A percentile compares a stretch with the other conserved stretches of the same genome.
Evolutionary conservation across 2,329 filamentous ascomycete genomes (phyloP).

Genomic region (Capronia coronata): DNA sequence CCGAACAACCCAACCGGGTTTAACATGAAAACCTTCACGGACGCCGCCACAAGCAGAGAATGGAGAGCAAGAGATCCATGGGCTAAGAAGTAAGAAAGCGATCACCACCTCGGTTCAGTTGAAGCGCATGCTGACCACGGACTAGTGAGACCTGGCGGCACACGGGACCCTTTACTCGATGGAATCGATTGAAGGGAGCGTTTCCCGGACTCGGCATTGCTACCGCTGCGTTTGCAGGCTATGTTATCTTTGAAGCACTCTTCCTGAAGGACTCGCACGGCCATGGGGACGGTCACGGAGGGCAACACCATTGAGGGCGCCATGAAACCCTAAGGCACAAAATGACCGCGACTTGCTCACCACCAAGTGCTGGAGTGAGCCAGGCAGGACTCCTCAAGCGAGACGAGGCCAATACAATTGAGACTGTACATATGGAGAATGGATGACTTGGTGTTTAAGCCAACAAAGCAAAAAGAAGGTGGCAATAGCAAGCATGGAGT

Average conservation of each 20-base stretch:
- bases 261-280: slow-evolving; percentile 69
- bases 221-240: slow-evolving; percentile 80
- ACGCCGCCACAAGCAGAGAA: slow-evolving; percentile 26
- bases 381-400: slow-evolving; percentile 3
- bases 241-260: slow-evolving; percentile 83
- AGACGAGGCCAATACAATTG: slow-evolving; percentile 9
- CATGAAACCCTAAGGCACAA: neutral
- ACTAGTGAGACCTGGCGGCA: slow-evolving; percentile 91
- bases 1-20: slow-evolving; percentile 77
- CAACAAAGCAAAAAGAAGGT: neutral
- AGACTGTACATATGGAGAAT: slow-evolving; percentile 1
- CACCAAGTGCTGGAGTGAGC: slow-evolving; percentile 28
- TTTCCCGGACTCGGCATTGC: slow-evolving; percentile 92
- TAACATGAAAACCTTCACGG: slow-evolving; percentile 54
- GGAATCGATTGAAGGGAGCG: slow-evolving; percentile 77
- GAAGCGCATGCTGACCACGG: slow-evolving; percentile 6
- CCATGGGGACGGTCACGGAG: slow-evolving; percentile 50
- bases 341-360: slow-evolving; percentile 9
- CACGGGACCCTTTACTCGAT: slow-evolving; percentile 76
- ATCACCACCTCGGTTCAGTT: neutral
- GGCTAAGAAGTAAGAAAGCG: slow-evolving; percentile 51
- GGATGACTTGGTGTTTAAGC: neutral
- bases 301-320: slow-evolving; percentile 26
- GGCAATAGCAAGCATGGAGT: neutral
- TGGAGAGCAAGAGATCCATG: slow-evolving; percentile 50